Evolutionary conservation across 1,284 basidiomycete species (phyloP).

Genomic region (Tylopilus orsonianus): DNA sequence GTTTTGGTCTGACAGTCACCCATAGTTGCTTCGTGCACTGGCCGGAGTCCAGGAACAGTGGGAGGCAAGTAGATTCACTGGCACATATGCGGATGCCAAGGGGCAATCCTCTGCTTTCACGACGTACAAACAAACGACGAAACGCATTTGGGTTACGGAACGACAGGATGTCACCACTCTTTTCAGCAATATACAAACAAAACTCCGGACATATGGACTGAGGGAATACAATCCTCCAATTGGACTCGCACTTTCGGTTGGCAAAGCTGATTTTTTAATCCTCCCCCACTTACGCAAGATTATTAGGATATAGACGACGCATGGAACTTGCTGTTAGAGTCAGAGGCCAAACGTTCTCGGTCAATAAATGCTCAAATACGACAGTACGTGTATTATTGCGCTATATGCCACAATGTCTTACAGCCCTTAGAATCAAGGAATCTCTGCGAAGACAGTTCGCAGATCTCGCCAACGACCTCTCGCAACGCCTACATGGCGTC

Average conservation of each 20-base stretch:
- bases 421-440: conserved; percentile 78
- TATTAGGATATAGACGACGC: conserved; percentile 71
- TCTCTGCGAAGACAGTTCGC: conserved; percentile 82
- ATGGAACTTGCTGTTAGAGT: conserved; percentile 74
- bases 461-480: conserved; percentile 81
- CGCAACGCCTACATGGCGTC: conserved; percentile 67
- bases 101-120: conserved; percentile 73
- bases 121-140: conserved; percentile 83
- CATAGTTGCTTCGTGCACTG: conserved; percentile 66
- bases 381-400: conserved; percentile 54
- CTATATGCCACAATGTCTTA: conserved; percentile 11
- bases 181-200: conserved; percentile 93
- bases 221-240: conserved; percentile 79
- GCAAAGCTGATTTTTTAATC: conserved; percentile 21
- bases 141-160: conserved; percentile 87
- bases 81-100: conserved; percentile 83
- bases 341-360: conserved; percentile 78
- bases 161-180: conserved; percentile 87
- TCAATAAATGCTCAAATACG: conserved; percentile 91
- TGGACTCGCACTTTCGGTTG: conserved; percentile 63
- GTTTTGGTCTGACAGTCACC: conserved; percentile 12
- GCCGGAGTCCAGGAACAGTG: conserved; percentile 64
- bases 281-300: conserved; percentile 11
- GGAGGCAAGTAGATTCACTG: conserved; percentile 60
- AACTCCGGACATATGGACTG: conserved; percentile 88